phyloP scores from a whole-genome alignment of 148 eudicot species.

The Nepenthes gracilis region DNA sequence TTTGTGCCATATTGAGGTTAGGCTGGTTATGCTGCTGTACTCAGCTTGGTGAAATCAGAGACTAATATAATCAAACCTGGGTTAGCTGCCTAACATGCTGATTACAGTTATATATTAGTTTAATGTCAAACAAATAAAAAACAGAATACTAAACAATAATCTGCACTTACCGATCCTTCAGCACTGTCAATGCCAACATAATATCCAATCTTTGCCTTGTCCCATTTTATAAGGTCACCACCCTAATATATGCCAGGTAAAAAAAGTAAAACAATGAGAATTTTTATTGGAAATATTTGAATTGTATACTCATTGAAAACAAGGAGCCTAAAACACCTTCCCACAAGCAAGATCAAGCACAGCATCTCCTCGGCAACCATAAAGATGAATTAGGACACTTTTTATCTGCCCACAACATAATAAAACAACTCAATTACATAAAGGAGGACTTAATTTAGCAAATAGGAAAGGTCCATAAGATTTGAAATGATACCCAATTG shows the following conservation, averaged over 20 bases:
- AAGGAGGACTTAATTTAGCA: not conserved
- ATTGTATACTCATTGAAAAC: not conserved
- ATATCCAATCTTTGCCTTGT: constrained; percentile 90
- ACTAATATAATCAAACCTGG: too few species aligned
- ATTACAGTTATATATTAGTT: not conserved
- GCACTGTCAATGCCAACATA: constrained; percentile 97
- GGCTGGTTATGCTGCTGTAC: too few species aligned
- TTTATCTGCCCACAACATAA: constrained; percentile 48
- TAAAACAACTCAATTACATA: constrained; percentile 4
- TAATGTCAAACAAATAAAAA: not conserved
- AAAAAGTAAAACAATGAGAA: not conserved
- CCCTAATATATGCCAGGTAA: constrained; percentile 35
- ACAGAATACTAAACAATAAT: not conserved
- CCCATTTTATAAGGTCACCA: constrained; percentile 98
- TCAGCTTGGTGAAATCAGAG: too few species aligned
- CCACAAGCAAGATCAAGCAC: constrained; percentile 99
- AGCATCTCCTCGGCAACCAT: constrained; percentile 66
- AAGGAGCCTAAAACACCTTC: constrained; percentile 41
- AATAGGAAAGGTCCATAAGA: not conserved
- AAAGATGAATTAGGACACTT: constrained; percentile 93
- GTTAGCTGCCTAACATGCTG: too few species aligned
- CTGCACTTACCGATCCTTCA: constrained; percentile 72
- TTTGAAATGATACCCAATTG: constrained; percentile 60
- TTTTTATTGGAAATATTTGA: constrained; percentile 4
- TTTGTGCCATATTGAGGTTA: too few species aligned